Evolutionary conservation across 73 alveolate species (phyloP).

Genomic region (Stentor coeruleus): DNA sequence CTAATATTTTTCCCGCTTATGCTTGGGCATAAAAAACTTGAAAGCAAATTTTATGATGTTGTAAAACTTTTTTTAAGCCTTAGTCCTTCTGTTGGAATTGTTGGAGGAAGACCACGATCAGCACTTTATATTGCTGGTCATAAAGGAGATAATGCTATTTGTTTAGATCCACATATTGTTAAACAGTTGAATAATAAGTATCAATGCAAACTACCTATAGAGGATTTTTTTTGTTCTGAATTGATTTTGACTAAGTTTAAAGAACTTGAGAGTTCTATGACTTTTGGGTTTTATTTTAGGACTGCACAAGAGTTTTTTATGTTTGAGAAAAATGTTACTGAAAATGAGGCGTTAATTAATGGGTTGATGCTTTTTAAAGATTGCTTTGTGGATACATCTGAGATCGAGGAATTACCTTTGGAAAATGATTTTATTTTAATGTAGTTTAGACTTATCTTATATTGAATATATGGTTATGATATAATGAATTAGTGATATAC

Average conservation of each 20-base stretch:
- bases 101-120: conserved; percentile 82
- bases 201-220: too few species aligned
- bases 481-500: too few species aligned
- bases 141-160: conserved; percentile 55
- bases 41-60: conserved; percentile 36
- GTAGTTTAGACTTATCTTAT: too few species aligned
- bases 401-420: too few species aligned
- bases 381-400: too few species aligned
- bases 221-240: too few species aligned
- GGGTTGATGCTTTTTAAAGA: neutral
- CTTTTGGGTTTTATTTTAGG: conserved; percentile 24
- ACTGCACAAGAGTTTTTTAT: neutral
- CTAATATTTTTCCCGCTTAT: conserved; percentile 45
- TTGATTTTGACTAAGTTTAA: too few species aligned
- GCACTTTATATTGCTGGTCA: conserved; percentile 87
- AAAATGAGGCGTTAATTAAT: neutral
- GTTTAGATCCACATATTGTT: conserved; percentile 89
- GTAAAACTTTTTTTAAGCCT: conserved; percentile 34
- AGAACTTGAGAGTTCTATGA: neutral
- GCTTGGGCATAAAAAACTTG: conserved; percentile 51
- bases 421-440: too few species aligned
- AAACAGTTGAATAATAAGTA: conserved; percentile 23
- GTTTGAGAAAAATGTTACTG: neutral
- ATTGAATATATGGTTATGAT: too few species aligned
- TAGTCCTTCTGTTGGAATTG: conserved; percentile 64